Percentiles rank a stretch among this genome's conserved stretches.
phyloP scores from a whole-genome alignment of 73 alveolate species.

The Vitrella brassicaformis region DNA sequence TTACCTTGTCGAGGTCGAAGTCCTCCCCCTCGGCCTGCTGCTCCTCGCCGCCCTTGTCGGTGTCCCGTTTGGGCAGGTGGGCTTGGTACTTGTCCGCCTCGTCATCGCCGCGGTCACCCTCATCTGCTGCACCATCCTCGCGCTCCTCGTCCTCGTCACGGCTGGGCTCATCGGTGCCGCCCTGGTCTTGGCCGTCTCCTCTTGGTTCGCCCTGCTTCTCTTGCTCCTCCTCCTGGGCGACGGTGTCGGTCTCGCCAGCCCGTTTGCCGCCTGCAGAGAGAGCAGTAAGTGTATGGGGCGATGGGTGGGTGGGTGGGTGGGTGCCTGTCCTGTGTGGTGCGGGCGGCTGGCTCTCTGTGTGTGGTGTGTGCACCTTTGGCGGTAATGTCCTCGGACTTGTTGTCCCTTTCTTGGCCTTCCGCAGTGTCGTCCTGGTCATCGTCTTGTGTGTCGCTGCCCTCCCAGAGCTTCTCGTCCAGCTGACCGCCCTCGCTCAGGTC shows the following conservation, averaged over 20 bases:
- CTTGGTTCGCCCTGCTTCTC: not conserved
- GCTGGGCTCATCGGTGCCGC: not conserved
- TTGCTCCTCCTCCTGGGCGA: not conserved
- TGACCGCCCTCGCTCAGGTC: slow-evolving; percentile 19
- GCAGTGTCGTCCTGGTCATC: not conserved
- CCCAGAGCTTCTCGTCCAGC: slow-evolving; percentile 27
- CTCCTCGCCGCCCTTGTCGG: not conserved
- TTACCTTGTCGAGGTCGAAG: not conserved
- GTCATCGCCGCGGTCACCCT: not conserved
- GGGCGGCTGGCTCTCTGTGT: too few species aligned
- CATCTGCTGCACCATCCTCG: not conserved
- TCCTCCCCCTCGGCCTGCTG: not conserved
- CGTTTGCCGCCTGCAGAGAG: too few species aligned
- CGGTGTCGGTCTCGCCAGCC: not conserved
- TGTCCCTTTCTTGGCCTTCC: too few species aligned
- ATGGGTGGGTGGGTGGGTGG: too few species aligned
- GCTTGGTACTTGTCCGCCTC: not conserved
- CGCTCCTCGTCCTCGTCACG: not conserved
- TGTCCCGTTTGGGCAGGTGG: too few species aligned
- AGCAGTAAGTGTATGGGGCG: too few species aligned
- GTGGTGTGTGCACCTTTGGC: too few species aligned
- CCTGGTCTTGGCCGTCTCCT: not conserved
- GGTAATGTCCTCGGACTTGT: not conserved
- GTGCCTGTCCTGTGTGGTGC: too few species aligned
- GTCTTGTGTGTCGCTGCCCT: slow-evolving; percentile 1